A percentile compares a stretch with the other conserved stretches of the same genome.
phyloP scores from a whole-genome alignment of 106 monocot species.

The Chionographis japonica region DNA sequence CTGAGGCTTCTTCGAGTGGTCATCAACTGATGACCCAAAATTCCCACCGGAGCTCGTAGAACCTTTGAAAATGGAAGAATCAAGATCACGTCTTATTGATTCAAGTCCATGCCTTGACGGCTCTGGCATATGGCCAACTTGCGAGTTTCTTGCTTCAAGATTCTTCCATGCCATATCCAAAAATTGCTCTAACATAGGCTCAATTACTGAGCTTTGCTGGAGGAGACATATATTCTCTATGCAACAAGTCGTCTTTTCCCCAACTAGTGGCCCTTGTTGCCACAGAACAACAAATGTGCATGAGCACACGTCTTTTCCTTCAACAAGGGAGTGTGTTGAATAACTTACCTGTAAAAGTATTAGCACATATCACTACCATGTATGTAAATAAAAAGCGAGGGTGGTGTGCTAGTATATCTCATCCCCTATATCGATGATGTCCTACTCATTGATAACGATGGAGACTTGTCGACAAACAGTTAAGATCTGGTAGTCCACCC shows the following conservation, averaged over 20 bases:
- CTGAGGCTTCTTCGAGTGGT: no score
- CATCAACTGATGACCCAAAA: no score
- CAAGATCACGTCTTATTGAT: neutral
- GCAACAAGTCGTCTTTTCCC: neutral
- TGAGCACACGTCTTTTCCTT: constrained; percentile 5
- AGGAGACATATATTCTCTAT: constrained; percentile 22
- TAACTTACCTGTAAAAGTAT: no score
- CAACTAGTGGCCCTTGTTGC: constrained; percentile 31
- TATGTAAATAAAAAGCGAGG: no score
- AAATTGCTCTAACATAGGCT: constrained; percentile 11
- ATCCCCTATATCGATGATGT: no score
- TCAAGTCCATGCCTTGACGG: neutral
- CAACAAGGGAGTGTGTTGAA: no score
- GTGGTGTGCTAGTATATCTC: no score
- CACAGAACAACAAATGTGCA: constrained; percentile 26
- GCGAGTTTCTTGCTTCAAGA: neutral
- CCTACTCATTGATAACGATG: no score
- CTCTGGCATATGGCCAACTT: neutral
- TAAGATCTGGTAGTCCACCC: no score
- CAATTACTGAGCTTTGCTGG: neutral
- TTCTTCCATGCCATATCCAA: constrained; percentile 14
- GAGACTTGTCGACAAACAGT: no score
- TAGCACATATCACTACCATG: no score
- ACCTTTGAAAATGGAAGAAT: neutral
- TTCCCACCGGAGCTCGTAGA: no score